Evolutionary conservation across 2,329 filamentous ascomycete genomes (phyloP), one percentile per base, ranked within the genome.

Genomic region (Microsporum canis): DNA sequence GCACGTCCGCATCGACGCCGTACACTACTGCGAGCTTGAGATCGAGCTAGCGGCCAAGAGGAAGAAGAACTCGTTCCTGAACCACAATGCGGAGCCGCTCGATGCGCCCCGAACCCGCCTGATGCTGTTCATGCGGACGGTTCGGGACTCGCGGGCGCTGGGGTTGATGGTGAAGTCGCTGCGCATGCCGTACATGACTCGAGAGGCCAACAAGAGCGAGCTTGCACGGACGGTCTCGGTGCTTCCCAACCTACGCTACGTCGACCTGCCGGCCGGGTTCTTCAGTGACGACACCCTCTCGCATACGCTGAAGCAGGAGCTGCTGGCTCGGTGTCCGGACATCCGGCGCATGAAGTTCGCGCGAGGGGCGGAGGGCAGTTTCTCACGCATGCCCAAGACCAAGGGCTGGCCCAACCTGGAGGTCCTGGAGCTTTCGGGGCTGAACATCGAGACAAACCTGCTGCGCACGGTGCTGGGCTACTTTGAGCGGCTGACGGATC

Each of bases 141-240:
- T 96, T 57, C 85, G 91, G 64, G 88, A 92, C 57, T 87, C 91
- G 64, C 82, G 84, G 27, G 84, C 77, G 56, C 73, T 95, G 53
- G 90, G 87, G 38, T 78, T 82, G 60, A 78, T 84, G 47, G 89
- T 96, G 3, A 77, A 86, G 69, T 91, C 87, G 68, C 79, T 97
- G 69, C 95, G 96, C 78, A 85, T 90, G 62, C 90, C 92, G 5
- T 96, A 96, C 74, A 96, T 96, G 92, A 87, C 92, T 60, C 85
- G 92, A 62, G 90, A 96, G 76, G 88, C 88, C 1, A 88, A 83
- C 71, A 90, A 94, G 71, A 82, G 88, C 60, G 88, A 92, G 65
- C 82, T 96, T 57, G 91, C 92, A 7, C 85, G 91, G 58, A 89
- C 88, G 31, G 87, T 96, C 56, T 89, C 90, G 41, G 88, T 91